Evolutionary conservation across 2,329 filamentous ascomycete genomes (phyloP), one percentile per base, ranked within the genome.

Genomic region (Sodiomyces alkalinus): DNA sequence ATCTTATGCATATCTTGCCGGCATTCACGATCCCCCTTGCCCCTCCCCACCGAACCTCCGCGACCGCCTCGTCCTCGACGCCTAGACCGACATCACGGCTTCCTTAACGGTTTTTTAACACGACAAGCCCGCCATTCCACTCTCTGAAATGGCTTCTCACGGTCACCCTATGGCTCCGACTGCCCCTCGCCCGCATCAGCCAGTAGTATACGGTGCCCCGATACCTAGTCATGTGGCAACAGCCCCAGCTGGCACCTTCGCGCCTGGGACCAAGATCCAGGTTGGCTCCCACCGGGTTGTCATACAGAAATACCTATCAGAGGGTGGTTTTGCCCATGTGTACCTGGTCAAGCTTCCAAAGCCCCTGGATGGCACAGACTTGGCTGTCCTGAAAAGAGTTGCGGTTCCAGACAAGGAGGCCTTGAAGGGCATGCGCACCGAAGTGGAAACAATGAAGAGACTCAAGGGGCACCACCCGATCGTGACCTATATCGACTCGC

Each of bases 371-470:
- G 80, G 80, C 37, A 77, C 79, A 39, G 80, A 92, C 42, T 63
- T 74, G 43, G 85, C 82, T 9, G 86, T 94, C 27, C 62, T 94
- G 46, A 94, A 98, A 65, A 69, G 90, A 47, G 90, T 98, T 33
- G 90, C 90, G 19, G 90, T 96, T 29, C 85, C 90, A 18, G 90
- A 98, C 56, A 94, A 92, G 64, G 81, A 92, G 39, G 74, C 87
- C 33, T 64, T 98, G 56, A 80, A 82, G 37, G 86, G 81, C 53
- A 96, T 98, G 90, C 76, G 90, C 53, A 96, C 77, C 41, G 90
- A 98, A 64, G 90, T 98, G 42, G 90, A 98, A 60, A 98, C 90
- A 10, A 98, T 98, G 90, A 98, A 98, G 74, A 86, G 90, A 56
- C 68, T 98, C 44, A 93, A 93, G 63, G 90, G 90, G 32, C 90